A percentile compares a stretch with the other conserved stretches of the same genome.
Conservation (phyloP, 208 protist species). For the Angomonas deanei region DNA sequence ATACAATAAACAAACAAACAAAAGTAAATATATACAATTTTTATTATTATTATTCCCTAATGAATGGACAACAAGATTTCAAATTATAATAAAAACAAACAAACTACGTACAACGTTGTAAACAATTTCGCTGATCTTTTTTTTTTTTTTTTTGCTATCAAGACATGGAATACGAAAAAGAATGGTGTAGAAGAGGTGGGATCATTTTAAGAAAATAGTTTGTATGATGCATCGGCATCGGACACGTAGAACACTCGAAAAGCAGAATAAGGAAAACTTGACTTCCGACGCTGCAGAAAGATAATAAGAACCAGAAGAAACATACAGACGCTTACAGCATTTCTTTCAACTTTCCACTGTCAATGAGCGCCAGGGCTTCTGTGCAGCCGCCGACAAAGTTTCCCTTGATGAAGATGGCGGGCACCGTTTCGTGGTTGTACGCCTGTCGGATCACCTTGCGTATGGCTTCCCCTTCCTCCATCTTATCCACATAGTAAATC, state of each 20-base stretch:
- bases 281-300: too few species aligned
- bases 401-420: slow-evolving; percentile 77
- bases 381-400: slow-evolving; percentile 66
- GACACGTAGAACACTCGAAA: too few species aligned
- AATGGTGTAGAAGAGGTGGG: too few species aligned
- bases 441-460: slow-evolving; percentile 30
- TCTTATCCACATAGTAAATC: slow-evolving; percentile 47
- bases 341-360: slow-evolving; percentile 38
- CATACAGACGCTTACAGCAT: slow-evolving; percentile 17
- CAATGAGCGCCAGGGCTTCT: slow-evolving; percentile 37
- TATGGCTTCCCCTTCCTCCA: slow-evolving; percentile 51
- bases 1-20: slow-evolving; percentile 9
- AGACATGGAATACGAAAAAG: too few species aligned
- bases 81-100: slow-evolving; percentile 7
- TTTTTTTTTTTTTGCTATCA: too few species aligned
- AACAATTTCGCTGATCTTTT: not conserved
- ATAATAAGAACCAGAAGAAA: not conserved
- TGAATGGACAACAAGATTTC: not conserved
- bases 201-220: too few species aligned
- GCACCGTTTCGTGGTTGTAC: slow-evolving; percentile 67
- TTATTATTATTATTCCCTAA: too few species aligned
- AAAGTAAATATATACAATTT: not conserved
- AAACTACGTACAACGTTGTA: not conserved
- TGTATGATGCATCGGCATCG: too few species aligned
- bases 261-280: too few species aligned